These are phyloP conservation scores for Solanum raphanifolium DNA, from an alignment of 257 asterid species.

Conservation along the genomic window DNA sequence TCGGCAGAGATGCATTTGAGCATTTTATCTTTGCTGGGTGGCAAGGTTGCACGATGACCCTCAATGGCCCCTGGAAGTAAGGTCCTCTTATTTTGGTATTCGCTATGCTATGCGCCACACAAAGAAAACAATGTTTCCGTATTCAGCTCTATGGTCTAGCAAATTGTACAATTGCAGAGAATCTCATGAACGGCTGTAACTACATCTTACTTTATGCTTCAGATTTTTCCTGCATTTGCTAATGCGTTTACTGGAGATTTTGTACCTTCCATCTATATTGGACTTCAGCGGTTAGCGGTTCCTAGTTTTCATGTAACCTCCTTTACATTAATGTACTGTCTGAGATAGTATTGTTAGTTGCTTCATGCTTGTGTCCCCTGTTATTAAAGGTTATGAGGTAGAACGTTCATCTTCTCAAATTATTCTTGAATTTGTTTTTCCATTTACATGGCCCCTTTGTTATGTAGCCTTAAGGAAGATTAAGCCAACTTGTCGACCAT, in stretches of 20 bases:
- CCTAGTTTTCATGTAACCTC: background rate
- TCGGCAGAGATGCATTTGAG: background rate
- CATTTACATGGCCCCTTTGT: background rate
- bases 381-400: background rate
- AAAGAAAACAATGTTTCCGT: background rate
- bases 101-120: background rate
- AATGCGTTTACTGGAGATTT: background rate
- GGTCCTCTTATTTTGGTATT: background rate
- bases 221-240: background rate
- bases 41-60: background rate
- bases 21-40: background rate
- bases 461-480: background rate
- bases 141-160: background rate
- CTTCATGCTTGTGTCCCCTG: background rate
- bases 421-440: background rate
- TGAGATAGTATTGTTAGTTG: background rate
- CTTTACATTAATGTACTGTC: background rate
- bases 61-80: background rate
- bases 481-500: background rate
- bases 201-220: background rate
- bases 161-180: background rate
- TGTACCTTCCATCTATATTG: background rate
- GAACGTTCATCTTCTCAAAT: background rate
- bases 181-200: background rate
- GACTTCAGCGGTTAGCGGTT: background rate